These are phyloP conservation scores for Yamadazyma takamatsuzukensis DNA, from an alignment of 805 yeast species.

Conservation along the genomic window DNA sequence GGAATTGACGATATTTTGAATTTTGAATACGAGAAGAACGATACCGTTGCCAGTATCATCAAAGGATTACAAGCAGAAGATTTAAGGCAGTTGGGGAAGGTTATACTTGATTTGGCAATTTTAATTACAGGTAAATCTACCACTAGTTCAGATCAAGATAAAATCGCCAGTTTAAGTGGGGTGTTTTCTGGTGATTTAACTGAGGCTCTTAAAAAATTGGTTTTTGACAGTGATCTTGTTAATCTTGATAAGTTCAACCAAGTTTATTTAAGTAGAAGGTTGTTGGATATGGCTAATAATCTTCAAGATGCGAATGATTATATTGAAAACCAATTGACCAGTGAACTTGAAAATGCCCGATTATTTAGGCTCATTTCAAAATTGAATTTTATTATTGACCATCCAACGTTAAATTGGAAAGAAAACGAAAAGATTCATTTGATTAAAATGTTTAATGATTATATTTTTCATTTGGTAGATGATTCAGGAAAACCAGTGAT, in stretches of 20 bases:
- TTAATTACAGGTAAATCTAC: constrained; percentile 27
- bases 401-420: constrained; percentile 58
- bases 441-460: constrained; percentile 69
- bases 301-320: constrained; percentile 52
- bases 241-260: constrained; percentile 22
- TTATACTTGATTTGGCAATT: constrained; percentile 54
- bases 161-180: constrained; percentile 10
- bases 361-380: constrained; percentile 79
- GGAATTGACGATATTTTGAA: constrained; percentile 69
- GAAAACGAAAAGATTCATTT: constrained; percentile 70
- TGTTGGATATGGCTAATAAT: constrained; percentile 43
- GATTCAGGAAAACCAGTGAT: constrained; percentile 72
- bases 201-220: constrained; percentile 34
- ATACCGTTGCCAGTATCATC: constrained; percentile 2
- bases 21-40: constrained; percentile 21
- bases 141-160: constrained; percentile 13
- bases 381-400: constrained; percentile 70
- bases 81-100: constrained; percentile 52
- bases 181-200: constrained; percentile 45
- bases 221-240: constrained; percentile 17
- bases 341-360: constrained; percentile 86
- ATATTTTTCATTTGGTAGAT: constrained; percentile 80
- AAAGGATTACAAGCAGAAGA: constrained; percentile 50
- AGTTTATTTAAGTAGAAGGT: constrained; percentile 17
- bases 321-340: constrained; percentile 56